Evolutionary conservation across 2,329 filamentous ascomycete genomes (phyloP), one percentile per base, ranked within the genome.

Genomic region (Cladosporium austrohemisphaericum): DNA sequence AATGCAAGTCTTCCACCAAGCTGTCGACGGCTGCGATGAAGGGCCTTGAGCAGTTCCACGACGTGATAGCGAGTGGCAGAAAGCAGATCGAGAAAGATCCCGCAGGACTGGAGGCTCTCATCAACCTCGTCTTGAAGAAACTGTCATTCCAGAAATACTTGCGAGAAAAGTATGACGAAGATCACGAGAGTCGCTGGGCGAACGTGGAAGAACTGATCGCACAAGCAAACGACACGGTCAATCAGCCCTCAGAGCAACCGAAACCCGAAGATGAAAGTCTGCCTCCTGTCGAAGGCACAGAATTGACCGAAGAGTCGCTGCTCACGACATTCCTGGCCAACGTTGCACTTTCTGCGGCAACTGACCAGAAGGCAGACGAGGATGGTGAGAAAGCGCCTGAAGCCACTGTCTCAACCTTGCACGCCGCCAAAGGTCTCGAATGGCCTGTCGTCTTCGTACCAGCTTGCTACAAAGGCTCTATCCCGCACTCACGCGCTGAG

Each of bases 401-500:
- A 58, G 81, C 97, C 16, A 96, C 91, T 0, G 88, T 98, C 19
- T 96, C 90, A 5, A 98, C 92, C 0, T 96, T 98, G 9, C 92
- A 98, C 65, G 90, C 91, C 0, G 89, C 92, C 2, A 98, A 98
- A 68, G 92, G 92, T 3, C 76, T 98, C 1, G 92, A 98, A 66
- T 98, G 93, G 93, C 92, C 92, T 0, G 78, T 95, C 1, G 89
- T 97, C 1, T 97, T 97, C 65, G 83, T 97, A 13, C 91, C 93
- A 5, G 88, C 87, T 1, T 85, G 89, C 20, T 95, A 95, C 63
- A 82, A 90, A 38, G 93, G 92, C 1, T 92, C 86, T 2, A 94
- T 97, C 52, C 92, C 92, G 4, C 92, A 97, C 65, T 85, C 84
- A 2, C 79, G 91, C 57, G 80, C 90, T 1, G 91, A 96, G 37